A percentile compares a stretch with the other conserved stretches of the same genome.
These are phyloP conservation scores for Didymella pinodella DNA, from an alignment of 2,329 filamentous ascomycete species.

Conservation along the genomic window DNA sequence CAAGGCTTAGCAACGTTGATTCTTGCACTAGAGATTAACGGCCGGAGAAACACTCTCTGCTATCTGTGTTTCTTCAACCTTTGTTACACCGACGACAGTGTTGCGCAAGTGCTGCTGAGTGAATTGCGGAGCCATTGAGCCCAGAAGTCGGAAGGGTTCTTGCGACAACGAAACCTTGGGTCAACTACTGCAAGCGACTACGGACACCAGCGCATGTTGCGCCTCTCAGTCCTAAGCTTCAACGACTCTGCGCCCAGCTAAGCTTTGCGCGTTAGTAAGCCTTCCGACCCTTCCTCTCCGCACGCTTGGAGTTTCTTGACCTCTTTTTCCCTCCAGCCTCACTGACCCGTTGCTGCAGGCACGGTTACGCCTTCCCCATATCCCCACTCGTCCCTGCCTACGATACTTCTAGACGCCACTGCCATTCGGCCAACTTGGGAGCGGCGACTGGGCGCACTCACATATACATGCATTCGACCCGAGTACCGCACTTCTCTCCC, in stretches of 20 bases:
- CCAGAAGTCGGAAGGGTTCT: constrained; percentile 9
- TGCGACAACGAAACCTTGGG: constrained; percentile 8
- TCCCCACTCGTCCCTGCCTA: constrained; percentile 20
- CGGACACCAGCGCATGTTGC: constrained; percentile 16
- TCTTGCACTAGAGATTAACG: constrained; percentile 21
- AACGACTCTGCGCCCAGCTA: constrained; percentile 26
- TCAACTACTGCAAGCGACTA: constrained; percentile 15
- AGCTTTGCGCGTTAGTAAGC: constrained; percentile 26
- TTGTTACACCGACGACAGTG: constrained; percentile 8
- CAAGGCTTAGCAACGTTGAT: constrained; percentile 25
- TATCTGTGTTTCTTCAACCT: constrained; percentile 17
- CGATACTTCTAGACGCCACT: constrained; percentile 23
- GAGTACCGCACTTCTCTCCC: constrained; percentile 29
- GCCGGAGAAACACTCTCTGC: constrained; percentile 13
- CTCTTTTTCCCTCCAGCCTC: constrained; percentile 11
- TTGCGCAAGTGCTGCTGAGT: constrained; percentile 10
- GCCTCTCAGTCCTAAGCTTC: constrained; percentile 30
- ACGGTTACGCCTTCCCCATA: constrained; percentile 14
- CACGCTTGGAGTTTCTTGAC: constrained; percentile 25
- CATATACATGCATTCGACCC: constrained; percentile 55
- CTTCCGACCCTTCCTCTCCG: constrained; percentile 12
- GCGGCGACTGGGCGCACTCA: constrained; percentile 61
- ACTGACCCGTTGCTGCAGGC: constrained; percentile 20
- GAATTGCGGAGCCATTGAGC: constrained; percentile 32
- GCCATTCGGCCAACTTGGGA: constrained; percentile 38